Evolutionary conservation across 352 stramenopile genomes (phyloP), one percentile per base, ranked within the genome.

Genomic region (Pilasporangium apinafurcum): DNA sequence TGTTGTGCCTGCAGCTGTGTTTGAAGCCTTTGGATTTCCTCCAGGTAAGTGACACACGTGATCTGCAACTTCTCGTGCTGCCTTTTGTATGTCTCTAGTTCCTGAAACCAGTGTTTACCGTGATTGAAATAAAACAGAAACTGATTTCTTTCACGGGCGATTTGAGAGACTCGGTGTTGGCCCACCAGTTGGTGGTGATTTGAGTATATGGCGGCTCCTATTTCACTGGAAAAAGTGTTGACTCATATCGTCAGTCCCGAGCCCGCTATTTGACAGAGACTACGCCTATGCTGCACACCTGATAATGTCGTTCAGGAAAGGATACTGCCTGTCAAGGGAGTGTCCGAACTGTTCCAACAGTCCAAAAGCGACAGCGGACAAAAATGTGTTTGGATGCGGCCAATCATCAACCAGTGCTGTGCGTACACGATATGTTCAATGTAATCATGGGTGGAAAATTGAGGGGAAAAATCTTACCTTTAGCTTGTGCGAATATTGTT

Each of bases 401-500:
- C 72, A 82, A 18, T 60, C 49, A 1, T 28, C 48, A 2, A 64
- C 59, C 46, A 81, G 58, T 5, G 65, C 65, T 75, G 10, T 1
- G 12, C 27, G 43, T 5, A 10, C 2, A 18, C 13, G 12, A 36
- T 6, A 51, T 16, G 20, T 16, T 17, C 22, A 40, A 30, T 16
- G 6, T 20, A 45, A 16, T 20, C 34, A 30, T 30, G 39, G 24
- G 28, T 22, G 18, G 24, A 26, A 31, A 20, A 51, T 5, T 16
- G 9, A 37, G 3, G 5, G 5, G 6, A 35, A 44, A 17, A 6
- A 36, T 13, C 14, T 13, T 44, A 79, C 71, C 62, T 72, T 78
- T 80, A 1, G 69, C 69, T 17, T 83, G 70, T 2, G 63, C 62
- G 31, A 83, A 83, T 3, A 59, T 68, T 4, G 72, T 63, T 45